phyloP scores from a whole-genome alignment of 495 filamentous ascomycete genomes.

The Penicillium diatomitis region DNA sequence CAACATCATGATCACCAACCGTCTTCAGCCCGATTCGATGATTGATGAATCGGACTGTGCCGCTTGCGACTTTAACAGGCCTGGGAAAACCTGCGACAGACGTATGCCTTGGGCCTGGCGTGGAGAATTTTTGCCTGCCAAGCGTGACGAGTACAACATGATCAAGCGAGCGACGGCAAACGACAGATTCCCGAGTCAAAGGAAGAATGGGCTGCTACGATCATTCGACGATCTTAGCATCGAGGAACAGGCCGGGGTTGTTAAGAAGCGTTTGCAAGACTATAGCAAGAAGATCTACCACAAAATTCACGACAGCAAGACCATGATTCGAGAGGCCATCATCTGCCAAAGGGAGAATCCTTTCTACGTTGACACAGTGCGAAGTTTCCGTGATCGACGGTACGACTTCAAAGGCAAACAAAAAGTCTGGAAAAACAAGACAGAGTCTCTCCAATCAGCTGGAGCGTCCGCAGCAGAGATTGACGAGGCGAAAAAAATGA shows the following conservation, averaged over 20 bases:
- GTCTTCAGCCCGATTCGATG: constrained; percentile 96
- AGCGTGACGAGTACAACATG: constrained; percentile 99
- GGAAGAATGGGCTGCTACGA: constrained; percentile 57
- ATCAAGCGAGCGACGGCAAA: constrained; percentile 88
- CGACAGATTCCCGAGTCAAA: constrained; percentile 74
- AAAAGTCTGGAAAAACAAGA: constrained; percentile 97
- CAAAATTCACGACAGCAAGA: constrained; percentile 94
- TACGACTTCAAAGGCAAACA: constrained; percentile 98
- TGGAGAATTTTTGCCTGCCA: constrained; percentile 94
- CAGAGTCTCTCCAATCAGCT: constrained; percentile 70
- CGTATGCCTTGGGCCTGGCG: constrained; percentile 96
- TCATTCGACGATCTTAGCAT: constrained; percentile 70
- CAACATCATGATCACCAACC: constrained; percentile 99
- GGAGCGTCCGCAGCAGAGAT: constrained; percentile 71
- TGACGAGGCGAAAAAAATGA: constrained; percentile 97
- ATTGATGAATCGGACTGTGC: constrained; percentile 93
- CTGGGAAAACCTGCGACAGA: constrained; percentile 94
- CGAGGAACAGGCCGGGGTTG: constrained; percentile 74
- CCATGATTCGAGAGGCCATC: constrained; percentile 89
- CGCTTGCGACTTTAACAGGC: constrained; percentile 96
- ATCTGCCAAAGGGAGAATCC: constrained; percentile 98
- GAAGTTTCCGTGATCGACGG: constrained; percentile 86
- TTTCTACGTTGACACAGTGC: constrained; percentile 96
- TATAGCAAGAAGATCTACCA: constrained; percentile 99
- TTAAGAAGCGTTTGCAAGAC: constrained; percentile 81